phyloP scores from a whole-genome alignment of 148 eudicot species.

The Oxyria digyna region DNA sequence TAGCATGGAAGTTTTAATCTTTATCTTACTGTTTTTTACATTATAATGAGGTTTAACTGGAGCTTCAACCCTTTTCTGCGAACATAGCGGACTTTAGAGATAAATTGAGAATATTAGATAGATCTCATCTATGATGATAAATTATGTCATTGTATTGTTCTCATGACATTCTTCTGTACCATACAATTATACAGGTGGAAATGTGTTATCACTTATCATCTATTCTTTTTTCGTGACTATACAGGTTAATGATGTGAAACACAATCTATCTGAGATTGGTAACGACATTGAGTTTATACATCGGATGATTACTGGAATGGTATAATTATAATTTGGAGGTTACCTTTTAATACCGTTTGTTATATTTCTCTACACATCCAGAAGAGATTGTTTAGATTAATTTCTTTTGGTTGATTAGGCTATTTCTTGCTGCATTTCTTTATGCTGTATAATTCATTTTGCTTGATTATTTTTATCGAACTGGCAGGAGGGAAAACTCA shows the following conservation, averaged over 20 bases:
- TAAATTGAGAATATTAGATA: background rate
- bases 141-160: background rate
- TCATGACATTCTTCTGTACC: background rate
- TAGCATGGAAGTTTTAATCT: background rate
- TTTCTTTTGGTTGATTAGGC: background rate
- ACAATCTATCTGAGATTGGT: constrained; percentile 66
- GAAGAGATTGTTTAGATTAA: background rate
- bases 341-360: background rate
- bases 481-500: constrained; percentile 81
- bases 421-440: background rate
- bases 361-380: background rate
- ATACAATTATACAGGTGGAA: background rate
- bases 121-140: background rate
- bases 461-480: background rate
- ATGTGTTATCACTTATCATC: constrained; percentile 12
- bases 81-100: background rate
- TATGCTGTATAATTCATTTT: background rate
- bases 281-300: constrained; percentile 58
- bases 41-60: too few relatives aligned
- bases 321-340: constrained; percentile 17
- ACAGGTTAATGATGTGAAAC: constrained; percentile 64
- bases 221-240: constrained; percentile 14
- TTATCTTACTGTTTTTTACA: background rate
- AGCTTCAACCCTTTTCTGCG: background rate
- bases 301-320: constrained; percentile 71